Percentiles rank a stretch among this genome's conserved stretches.
Evolutionary conservation across 495 filamentous ascomycete species (phyloP).

Genomic region (Tuber borchii): DNA sequence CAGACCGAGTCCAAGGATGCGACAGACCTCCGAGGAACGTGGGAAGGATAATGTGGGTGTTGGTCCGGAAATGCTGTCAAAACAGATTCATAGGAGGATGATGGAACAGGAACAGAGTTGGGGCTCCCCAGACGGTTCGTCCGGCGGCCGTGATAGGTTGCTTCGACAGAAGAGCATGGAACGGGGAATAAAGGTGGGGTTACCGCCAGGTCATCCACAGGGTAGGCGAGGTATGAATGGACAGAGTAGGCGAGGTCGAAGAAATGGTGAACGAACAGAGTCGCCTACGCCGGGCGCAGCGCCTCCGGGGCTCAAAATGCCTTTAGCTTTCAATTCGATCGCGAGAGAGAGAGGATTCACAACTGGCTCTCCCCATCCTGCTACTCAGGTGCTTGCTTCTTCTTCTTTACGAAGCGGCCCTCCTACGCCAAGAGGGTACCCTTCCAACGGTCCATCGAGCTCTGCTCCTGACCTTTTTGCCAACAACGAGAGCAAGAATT

Average conservation of each 20-base stretch:
- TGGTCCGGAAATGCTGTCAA: conserved; percentile 22
- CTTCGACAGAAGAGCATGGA: conserved; percentile 40
- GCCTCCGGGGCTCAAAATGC: conserved; percentile 38
- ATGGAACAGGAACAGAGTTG: conserved; percentile 31
- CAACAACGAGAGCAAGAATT: conserved; percentile 33
- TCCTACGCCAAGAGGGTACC: conserved; percentile 21
- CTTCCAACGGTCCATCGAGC: conserved; percentile 18
- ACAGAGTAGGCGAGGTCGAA: conserved; percentile 22
- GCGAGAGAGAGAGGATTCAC: conserved; percentile 39
- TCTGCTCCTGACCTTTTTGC: conserved; percentile 37
- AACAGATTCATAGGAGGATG: conserved; percentile 31
- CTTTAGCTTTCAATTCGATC: conserved; percentile 40
- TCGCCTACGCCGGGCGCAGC: conserved; percentile 27
- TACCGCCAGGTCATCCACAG: conserved; percentile 27
- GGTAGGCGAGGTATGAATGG: conserved; percentile 19
- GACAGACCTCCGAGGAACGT: conserved; percentile 17
- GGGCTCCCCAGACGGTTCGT: conserved; percentile 20
- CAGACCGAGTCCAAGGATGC: conserved; percentile 21
- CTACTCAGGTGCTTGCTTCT: conserved; percentile 17
- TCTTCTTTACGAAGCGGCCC: conserved; percentile 8
- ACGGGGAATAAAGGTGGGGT: conserved; percentile 35
- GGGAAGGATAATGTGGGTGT: conserved; percentile 25
- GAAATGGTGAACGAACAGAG: conserved; percentile 22
- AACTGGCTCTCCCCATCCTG: conserved; percentile 33
- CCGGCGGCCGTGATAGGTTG: conserved; percentile 26